These are phyloP conservation scores for Olyra latifolia DNA, from an alignment of 176 grass and related monocot species.

Conservation along the genomic window DNA sequence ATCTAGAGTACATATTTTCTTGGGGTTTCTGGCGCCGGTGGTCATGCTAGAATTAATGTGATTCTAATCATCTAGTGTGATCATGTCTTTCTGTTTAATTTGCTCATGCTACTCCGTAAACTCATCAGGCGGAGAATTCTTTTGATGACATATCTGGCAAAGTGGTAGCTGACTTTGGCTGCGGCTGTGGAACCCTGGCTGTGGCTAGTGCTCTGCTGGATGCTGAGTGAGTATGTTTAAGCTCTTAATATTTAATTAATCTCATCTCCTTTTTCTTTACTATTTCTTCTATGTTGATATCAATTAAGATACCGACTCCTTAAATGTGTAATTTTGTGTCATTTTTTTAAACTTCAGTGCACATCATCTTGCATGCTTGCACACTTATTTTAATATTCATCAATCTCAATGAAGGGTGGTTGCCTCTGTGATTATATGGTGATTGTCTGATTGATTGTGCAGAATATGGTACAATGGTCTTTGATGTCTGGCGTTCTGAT, in stretches of 20 bases:
- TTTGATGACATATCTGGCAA: slow-evolving; percentile 81
- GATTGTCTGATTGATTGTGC: slow-evolving; percentile 29
- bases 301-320: not conserved
- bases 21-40: not conserved
- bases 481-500: slow-evolving; percentile 18
- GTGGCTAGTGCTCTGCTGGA: slow-evolving; percentile 74
- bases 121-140: slow-evolving; percentile 82
- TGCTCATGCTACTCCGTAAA: slow-evolving; percentile 18
- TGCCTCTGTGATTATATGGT: not conserved
- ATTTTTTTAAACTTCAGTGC: not conserved
- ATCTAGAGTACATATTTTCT: not conserved
- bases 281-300: not conserved
- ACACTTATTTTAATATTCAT: not conserved
- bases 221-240: slow-evolving; percentile 67
- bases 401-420: not conserved
- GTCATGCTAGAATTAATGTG: not conserved
- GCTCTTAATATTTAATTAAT: not conserved
- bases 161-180: slow-evolving; percentile 95
- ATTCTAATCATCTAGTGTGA: not conserved
- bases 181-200: slow-evolving; percentile 81
- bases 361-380: not conserved
- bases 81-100: not conserved
- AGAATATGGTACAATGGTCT: not conserved
- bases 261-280: not conserved
- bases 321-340: not conserved